Percentiles rank a stretch among this genome's conserved stretches.
Conservation (phyloP, 208 protist species). For the Sergeia podlipaevii region DNA sequence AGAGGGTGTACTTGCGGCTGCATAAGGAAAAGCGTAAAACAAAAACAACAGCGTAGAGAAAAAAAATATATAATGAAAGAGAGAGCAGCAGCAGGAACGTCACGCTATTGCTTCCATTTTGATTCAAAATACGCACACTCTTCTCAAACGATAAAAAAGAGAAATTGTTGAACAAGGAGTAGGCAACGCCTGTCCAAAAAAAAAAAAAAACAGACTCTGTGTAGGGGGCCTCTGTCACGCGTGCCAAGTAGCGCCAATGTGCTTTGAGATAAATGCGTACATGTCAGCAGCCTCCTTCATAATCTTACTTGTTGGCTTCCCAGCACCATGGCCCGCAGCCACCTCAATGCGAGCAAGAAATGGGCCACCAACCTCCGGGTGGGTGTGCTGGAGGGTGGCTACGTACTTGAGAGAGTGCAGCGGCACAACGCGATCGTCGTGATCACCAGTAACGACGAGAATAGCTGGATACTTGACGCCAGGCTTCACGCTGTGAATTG, state of each 20-base stretch:
- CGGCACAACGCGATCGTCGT: constrained; percentile 96
- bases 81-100: background rate
- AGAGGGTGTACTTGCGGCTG: no score
- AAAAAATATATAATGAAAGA: constrained; percentile 9
- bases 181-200: background rate
- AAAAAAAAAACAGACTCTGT: constrained; percentile 2
- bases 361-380: constrained; percentile 54
- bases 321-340: constrained; percentile 86
- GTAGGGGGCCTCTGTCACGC: constrained; percentile 11
- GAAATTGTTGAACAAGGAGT: no score
- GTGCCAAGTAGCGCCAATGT: constrained; percentile 66
- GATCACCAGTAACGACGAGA: constrained; percentile 91
- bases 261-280: constrained; percentile 92
- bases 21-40: no score
- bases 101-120: no score
- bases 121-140: no score
- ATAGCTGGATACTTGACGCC: constrained; percentile 87
- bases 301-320: constrained; percentile 91
- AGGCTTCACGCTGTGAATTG: constrained; percentile 89
- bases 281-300: constrained; percentile 86
- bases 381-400: constrained; percentile 89
- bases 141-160: no score
- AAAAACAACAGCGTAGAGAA: constrained; percentile 1
- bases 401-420: constrained; percentile 95
- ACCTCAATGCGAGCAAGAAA: constrained; percentile 87